phyloP scores from a whole-genome alignment of 305 asterid genomes.

The Plantago lanceolata region DNA sequence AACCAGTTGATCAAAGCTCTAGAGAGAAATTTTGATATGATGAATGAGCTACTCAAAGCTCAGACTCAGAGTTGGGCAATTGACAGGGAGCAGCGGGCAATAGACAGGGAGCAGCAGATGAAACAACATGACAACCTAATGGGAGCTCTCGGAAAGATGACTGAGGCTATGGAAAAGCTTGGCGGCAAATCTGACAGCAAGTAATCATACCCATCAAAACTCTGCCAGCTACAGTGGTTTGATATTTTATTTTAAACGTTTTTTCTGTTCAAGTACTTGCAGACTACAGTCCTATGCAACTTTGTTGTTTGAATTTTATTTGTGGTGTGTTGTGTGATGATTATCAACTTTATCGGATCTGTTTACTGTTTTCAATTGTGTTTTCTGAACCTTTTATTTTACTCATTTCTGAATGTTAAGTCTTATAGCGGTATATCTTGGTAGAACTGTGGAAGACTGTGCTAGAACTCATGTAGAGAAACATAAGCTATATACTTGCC shows the following conservation, averaged over 20 bases:
- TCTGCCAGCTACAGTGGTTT: not conserved
- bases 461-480: no score
- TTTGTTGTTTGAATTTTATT: not conserved
- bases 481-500: no score
- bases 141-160: conserved; percentile 34
- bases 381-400: no score
- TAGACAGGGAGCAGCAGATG: no score
- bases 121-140: conserved; percentile 29
- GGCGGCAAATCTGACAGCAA: conserved; percentile 31
- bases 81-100: conserved; percentile 31
- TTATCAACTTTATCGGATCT: no score
- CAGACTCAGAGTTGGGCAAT: conserved; percentile 24
- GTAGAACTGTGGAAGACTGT: no score
- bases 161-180: conserved; percentile 33
- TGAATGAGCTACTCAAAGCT: conserved; percentile 36
- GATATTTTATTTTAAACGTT: not conserved
- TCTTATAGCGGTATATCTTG: no score
- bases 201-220: conserved; percentile 6
- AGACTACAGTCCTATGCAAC: conserved; percentile 2
- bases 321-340: no score
- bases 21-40: conserved; percentile 32
- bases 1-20: conserved; percentile 31
- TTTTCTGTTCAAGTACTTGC: conserved; percentile 3
- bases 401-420: no score
- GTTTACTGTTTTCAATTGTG: no score